Conservation (phyloP, 2,329 filamentous ascomycete genomes). For the Fusarium mexicanum region DNA sequence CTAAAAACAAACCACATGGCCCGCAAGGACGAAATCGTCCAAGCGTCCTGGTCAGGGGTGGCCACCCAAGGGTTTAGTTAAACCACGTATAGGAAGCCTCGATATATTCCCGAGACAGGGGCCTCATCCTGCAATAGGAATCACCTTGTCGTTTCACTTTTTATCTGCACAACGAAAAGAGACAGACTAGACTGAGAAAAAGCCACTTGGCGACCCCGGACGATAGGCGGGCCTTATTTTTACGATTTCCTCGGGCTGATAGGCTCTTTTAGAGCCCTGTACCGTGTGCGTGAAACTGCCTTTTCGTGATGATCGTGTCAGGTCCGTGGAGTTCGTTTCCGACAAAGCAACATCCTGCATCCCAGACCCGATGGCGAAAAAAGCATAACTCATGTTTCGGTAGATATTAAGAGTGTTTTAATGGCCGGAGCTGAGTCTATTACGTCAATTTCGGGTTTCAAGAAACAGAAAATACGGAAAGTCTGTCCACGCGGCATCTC, state of each 20-base stretch:
- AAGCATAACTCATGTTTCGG: not conserved
- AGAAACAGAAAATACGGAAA: not conserved
- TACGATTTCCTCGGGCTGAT: not conserved
- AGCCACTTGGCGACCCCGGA: not conserved
- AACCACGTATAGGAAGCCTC: conserved; percentile 39
- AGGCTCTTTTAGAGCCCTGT: not conserved
- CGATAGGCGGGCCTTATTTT: not conserved
- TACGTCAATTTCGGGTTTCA: conserved; percentile 1
- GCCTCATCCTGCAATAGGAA: not conserved
- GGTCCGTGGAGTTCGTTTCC: conserved; percentile 11
- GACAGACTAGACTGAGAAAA: not conserved
- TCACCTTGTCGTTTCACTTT: conserved; percentile 26
- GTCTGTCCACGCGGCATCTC: not conserved
- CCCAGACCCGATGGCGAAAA: not conserved
- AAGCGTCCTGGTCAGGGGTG: conserved; percentile 6
- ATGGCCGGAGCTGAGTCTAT: not conserved
- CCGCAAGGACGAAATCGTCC: conserved; percentile 23
- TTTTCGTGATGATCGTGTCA: conserved; percentile 17
- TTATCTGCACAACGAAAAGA: not conserved
- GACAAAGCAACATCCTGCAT: not conserved
- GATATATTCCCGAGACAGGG: conserved; percentile 19
- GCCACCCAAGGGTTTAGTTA: conserved; percentile 21
- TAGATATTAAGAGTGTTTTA: not conserved
- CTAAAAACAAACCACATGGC: conserved; percentile 33
- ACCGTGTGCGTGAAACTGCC: conserved; percentile 25